phyloP scores from a whole-genome alignment of 768 basidiomycete species.

The Trametes cubensis region DNA sequence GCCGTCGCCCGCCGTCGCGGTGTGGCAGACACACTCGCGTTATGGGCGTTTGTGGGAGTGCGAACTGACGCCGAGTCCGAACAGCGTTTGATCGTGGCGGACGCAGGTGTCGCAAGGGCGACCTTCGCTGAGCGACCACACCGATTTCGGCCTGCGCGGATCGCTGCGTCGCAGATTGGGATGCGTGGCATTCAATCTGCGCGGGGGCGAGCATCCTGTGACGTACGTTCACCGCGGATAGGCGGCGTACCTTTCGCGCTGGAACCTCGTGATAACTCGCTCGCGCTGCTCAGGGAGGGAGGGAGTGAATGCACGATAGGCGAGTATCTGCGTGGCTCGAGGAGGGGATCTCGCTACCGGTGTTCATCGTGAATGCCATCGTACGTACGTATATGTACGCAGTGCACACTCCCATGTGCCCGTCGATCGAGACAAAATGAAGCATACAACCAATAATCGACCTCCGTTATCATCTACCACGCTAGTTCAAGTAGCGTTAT shows the following conservation, averaged over 20 bases:
- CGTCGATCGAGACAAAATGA: neutral
- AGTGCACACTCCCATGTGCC: neutral
- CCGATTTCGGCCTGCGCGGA: conserved; percentile 14
- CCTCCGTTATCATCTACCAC: too few species aligned
- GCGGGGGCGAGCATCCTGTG: neutral
- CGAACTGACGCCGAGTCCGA: too few species aligned
- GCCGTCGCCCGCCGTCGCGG: too few species aligned
- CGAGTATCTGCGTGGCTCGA: conserved; percentile 3
- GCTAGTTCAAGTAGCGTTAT: too few species aligned
- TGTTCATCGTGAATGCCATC: conserved; percentile 16
- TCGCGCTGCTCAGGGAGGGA: neutral
- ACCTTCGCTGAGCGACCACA: neutral
- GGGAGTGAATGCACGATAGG: neutral
- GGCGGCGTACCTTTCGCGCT: too few species aligned
- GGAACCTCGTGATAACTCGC: conserved; percentile 1
- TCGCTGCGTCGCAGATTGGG: neutral
- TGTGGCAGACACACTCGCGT: too few species aligned
- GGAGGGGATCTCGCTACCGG: conserved; percentile 18
- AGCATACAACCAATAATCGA: neutral
- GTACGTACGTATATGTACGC: neutral
- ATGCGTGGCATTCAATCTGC: neutral
- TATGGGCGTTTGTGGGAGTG: too few species aligned
- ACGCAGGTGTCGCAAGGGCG: neutral
- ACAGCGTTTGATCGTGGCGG: neutral
- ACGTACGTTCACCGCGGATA: neutral